Percentiles rank a stretch among this genome's conserved stretches.
phyloP scores from a whole-genome alignment of 805 yeast genomes.

The Barnettozyma vustinii region DNA sequence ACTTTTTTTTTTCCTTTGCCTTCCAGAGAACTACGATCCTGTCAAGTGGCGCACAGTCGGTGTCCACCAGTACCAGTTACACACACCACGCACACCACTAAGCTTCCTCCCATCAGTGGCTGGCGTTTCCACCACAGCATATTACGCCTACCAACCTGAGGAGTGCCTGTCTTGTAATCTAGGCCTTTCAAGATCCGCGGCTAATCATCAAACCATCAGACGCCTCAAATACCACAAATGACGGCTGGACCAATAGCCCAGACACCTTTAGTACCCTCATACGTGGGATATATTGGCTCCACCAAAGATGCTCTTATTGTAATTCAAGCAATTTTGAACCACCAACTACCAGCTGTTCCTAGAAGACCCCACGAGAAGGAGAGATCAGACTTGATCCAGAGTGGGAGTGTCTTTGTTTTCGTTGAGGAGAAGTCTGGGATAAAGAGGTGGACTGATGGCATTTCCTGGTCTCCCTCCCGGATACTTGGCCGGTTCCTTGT shows the following conservation, averaged over 20 bases:
- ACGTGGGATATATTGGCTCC: conserved; percentile 60
- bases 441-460: conserved; percentile 96
- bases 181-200: neutral
- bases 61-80: neutral
- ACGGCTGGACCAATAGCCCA: neutral
- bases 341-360: conserved; percentile 53
- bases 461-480: conserved; percentile 88
- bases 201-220: neutral
- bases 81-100: neutral
- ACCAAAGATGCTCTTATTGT: conserved; percentile 79
- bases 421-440: conserved; percentile 79
- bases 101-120: neutral
- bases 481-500: conserved; percentile 81
- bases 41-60: neutral
- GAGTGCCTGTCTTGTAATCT: no score
- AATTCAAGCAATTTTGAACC: conserved; percentile 71
- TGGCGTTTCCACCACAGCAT: neutral
- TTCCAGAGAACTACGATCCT: neutral
- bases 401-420: conserved; percentile 82
- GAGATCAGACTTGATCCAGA: conserved; percentile 54
- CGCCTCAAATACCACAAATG: neutral
- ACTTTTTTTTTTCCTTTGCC: neutral
- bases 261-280: conserved; percentile 19
- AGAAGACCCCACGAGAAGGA: conserved; percentile 83
- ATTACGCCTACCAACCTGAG: neutral